These are phyloP conservation scores for Pyrrhoderma noxium DNA, from an alignment of 1,284 basidiomycete genomes.

Conservation along the genomic window DNA sequence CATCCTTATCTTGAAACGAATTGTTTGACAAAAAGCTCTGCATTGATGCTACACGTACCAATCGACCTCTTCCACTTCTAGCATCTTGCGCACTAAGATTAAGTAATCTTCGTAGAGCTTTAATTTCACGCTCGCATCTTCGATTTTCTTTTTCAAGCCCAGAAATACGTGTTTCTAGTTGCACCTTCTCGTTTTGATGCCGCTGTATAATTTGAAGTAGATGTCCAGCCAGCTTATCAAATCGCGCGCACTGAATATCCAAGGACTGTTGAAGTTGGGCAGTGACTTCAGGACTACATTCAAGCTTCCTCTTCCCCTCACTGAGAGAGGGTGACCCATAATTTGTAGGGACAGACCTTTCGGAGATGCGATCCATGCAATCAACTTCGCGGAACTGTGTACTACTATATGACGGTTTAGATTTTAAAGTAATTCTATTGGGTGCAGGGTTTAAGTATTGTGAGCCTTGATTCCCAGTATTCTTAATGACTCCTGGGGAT, in stretches of 20 bases:
- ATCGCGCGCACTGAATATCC: slow-evolving; percentile 15
- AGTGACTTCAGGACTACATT: not conserved
- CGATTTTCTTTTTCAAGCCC: slow-evolving; percentile 35
- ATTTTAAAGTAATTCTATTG: not conserved
- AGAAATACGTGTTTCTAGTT: slow-evolving; percentile 34
- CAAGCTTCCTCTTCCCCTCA: not conserved
- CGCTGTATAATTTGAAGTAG: slow-evolving; percentile 17
- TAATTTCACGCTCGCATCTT: slow-evolving; percentile 40
- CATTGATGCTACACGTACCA: slow-evolving; percentile 13
- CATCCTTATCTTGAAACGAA: not conserved
- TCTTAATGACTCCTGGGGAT: too few species aligned
- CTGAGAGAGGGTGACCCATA: not conserved
- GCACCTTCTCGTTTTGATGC: slow-evolving; percentile 37
- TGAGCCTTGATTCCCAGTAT: too few species aligned
- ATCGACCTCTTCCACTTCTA: not conserved
- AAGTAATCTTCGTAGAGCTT: slow-evolving; percentile 42
- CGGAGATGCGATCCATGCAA: slow-evolving; percentile 15
- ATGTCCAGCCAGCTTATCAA: slow-evolving; percentile 15
- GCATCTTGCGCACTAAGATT: slow-evolving; percentile 2
- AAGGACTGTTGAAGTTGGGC: slow-evolving; percentile 10
- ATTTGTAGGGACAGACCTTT: slow-evolving; percentile 8
- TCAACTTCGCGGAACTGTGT: slow-evolving; percentile 3
- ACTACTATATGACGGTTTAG: not conserved
- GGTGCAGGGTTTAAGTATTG: too few species aligned
- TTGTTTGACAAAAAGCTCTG: slow-evolving; percentile 13